Percentiles rank a stretch among this genome's conserved stretches.
These are phyloP conservation scores for Coemansia javaensis DNA, from an alignment of 192 early-diverging fungal species.

Conservation along the genomic window DNA sequence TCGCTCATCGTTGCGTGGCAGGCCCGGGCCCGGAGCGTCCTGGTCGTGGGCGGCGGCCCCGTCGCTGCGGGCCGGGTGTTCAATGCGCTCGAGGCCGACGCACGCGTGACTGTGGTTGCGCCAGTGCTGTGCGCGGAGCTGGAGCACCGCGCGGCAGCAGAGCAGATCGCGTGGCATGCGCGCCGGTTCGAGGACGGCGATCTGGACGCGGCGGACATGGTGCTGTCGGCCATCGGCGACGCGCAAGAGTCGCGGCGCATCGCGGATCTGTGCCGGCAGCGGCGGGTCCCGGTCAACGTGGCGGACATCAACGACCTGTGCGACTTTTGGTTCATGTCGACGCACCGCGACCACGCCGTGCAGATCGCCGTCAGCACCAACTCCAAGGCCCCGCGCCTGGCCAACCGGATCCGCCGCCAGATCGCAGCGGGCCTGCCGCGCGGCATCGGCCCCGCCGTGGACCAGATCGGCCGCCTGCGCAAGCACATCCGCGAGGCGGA, in stretches of 20 bases:
- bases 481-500: slow-evolving; percentile 60
- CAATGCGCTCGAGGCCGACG: slow-evolving; percentile 75
- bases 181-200: slow-evolving; percentile 51
- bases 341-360: slow-evolving; percentile 74
- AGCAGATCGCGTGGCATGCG: slow-evolving; percentile 53
- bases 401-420: slow-evolving; percentile 70
- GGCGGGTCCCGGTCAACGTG: slow-evolving; percentile 85
- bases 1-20: slow-evolving; percentile 84
- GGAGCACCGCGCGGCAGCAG: slow-evolving; percentile 52
- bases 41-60: slow-evolving; percentile 86
- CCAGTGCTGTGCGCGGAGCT: slow-evolving; percentile 67
- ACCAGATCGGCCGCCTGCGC: slow-evolving; percentile 62
- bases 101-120: slow-evolving; percentile 70
- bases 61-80: slow-evolving; percentile 82
- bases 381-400: slow-evolving; percentile 80
- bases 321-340: slow-evolving; percentile 91
- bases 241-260: slow-evolving; percentile 64
- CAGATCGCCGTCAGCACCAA: slow-evolving; percentile 89
- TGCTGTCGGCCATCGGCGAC: slow-evolving; percentile 72
- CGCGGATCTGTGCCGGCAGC: slow-evolving; percentile 55
- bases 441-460: slow-evolving; percentile 65
- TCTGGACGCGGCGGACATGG: slow-evolving; percentile 49
- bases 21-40: slow-evolving; percentile 63
- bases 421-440: slow-evolving; percentile 60
- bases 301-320: slow-evolving; percentile 88